Evolutionary conservation across 176 grass and related monocot genomes (phyloP).

Genomic region (Typha latifolia): DNA sequence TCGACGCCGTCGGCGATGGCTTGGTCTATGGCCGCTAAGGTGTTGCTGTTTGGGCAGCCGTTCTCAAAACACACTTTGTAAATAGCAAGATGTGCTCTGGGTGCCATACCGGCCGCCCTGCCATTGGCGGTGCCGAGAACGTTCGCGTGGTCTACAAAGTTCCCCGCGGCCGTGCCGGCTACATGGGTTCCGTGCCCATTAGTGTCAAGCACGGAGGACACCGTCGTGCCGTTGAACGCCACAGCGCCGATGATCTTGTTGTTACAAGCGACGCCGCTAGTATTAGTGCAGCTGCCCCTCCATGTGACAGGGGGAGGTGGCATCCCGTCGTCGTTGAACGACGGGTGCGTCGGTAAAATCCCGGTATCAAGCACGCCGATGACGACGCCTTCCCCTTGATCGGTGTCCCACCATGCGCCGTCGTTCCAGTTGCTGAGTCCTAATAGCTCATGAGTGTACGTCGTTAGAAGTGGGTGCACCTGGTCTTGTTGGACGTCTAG

Average conservation of each 20-base stretch:
- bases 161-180: conserved; percentile 31
- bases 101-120: conserved; percentile 35
- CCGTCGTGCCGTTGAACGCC: conserved; percentile 7
- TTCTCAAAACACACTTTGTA: conserved; percentile 47
- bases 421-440: background rate
- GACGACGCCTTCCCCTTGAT: conserved; percentile 36
- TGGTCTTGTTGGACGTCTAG: background rate
- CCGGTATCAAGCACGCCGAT: conserved; percentile 55
- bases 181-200: conserved; percentile 54
- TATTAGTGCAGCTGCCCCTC: conserved; percentile 32
- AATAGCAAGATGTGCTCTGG: conserved; percentile 44
- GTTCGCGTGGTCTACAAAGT: conserved; percentile 22
- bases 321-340: conserved; percentile 35
- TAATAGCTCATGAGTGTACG: conserved; percentile 17
- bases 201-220: conserved; percentile 15
- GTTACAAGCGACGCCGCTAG: conserved; percentile 28
- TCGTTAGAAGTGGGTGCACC: background rate
- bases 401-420: conserved; percentile 29
- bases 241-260: conserved; percentile 51
- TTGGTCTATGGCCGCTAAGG: conserved; percentile 44
- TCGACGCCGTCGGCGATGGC: conserved; percentile 43
- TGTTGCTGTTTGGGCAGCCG: conserved; percentile 32
- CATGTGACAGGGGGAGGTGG: conserved; percentile 43
- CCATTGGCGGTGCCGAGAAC: conserved; percentile 26
- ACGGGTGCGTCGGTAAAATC: conserved; percentile 37